phyloP scores from a whole-genome alignment of 768 basidiomycete genomes.

The Dentipellis fragilis region DNA sequence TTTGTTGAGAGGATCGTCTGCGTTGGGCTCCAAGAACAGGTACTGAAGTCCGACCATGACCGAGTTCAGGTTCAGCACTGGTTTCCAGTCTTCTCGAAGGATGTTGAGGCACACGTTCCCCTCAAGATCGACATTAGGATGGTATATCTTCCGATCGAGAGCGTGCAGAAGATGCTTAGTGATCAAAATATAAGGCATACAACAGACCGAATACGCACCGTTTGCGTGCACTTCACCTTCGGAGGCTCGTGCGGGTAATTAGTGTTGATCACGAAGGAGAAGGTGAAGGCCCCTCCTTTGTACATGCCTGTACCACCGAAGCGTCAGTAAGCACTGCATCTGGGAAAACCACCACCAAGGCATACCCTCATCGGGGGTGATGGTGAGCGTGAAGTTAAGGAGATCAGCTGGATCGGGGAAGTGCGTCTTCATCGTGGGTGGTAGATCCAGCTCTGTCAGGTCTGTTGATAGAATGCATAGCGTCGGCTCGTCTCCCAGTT shows the following conservation, averaged over 20 bases:
- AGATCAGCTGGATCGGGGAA: constrained; percentile 92
- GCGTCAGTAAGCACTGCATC: not conserved
- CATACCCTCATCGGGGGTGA: constrained; percentile 91
- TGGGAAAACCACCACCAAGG: not conserved
- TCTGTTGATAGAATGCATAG: constrained; percentile 36
- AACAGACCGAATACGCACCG: constrained; percentile 37
- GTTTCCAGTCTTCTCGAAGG: constrained; percentile 99
- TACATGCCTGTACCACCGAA: constrained; percentile 72
- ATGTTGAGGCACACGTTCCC: constrained; percentile 99
- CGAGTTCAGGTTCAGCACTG: constrained; percentile 92
- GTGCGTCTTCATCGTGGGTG: constrained; percentile 90
- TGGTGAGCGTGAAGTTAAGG: constrained; percentile 92
- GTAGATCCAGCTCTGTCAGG: constrained; percentile 92
- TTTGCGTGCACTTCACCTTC: constrained; percentile 96
- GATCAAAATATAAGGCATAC: not conserved
- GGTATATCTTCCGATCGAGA: constrained; percentile 68
- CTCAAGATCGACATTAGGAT: constrained; percentile 96
- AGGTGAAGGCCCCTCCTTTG: constrained; percentile 86
- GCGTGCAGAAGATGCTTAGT: not conserved
- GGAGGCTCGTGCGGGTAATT: constrained; percentile 99
- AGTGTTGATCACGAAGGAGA: constrained; percentile 93
- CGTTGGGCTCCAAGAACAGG: constrained; percentile 96
- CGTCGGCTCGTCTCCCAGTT: not conserved
- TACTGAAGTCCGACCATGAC: constrained; percentile 99
- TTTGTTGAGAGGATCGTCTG: constrained; percentile 98